A percentile compares a stretch with the other conserved stretches of the same genome.
Evolutionary conservation across 2,329 filamentous ascomycete species (phyloP).

Genomic region (Colletotrichum orbiculare): DNA sequence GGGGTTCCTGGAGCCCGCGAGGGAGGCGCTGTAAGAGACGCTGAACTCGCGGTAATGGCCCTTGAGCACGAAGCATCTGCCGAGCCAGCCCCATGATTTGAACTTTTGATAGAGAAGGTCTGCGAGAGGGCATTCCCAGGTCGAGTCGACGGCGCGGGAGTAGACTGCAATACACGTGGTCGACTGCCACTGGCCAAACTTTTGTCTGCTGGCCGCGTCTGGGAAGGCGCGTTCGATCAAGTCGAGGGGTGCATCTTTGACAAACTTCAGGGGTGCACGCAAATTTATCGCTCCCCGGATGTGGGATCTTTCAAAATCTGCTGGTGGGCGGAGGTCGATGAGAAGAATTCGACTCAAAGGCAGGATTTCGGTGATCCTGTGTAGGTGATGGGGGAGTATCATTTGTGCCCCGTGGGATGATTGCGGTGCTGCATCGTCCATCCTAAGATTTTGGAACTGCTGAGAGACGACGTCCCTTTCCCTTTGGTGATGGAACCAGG

Average conservation of each 20-base stretch:
- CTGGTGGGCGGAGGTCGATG: slow-evolving; percentile 60
- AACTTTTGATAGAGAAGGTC: slow-evolving; percentile 58
- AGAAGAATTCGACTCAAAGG: slow-evolving; percentile 57
- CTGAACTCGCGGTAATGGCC: slow-evolving; percentile 68
- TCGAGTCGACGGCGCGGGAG: slow-evolving; percentile 59
- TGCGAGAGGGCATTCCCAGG: slow-evolving; percentile 63
- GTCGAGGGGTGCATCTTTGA: slow-evolving; percentile 59
- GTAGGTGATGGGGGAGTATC: slow-evolving; percentile 63
- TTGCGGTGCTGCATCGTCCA: slow-evolving; percentile 49
- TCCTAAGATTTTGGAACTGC: slow-evolving; percentile 56
- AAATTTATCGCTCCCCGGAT: slow-evolving; percentile 64
- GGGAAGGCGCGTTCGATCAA: slow-evolving; percentile 62
- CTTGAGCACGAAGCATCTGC: slow-evolving; percentile 65
- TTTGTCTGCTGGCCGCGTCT: slow-evolving; percentile 59
- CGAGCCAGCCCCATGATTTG: slow-evolving; percentile 58
- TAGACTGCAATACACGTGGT: slow-evolving; percentile 65
- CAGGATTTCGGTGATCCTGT: slow-evolving; percentile 62
- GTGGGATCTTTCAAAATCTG: slow-evolving; percentile 62
- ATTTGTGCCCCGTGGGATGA: slow-evolving; percentile 52
- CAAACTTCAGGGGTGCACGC: slow-evolving; percentile 60
- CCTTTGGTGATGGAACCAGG: slow-evolving; percentile 66
- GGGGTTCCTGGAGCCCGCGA: slow-evolving; percentile 56
- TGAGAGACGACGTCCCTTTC: slow-evolving; percentile 59
- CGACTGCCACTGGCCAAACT: slow-evolving; percentile 59
- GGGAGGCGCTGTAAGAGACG: slow-evolving; percentile 62